Evolutionary conservation across 176 grass and related monocot species (phyloP).

Genomic region (Bothriochloa decipiens): DNA sequence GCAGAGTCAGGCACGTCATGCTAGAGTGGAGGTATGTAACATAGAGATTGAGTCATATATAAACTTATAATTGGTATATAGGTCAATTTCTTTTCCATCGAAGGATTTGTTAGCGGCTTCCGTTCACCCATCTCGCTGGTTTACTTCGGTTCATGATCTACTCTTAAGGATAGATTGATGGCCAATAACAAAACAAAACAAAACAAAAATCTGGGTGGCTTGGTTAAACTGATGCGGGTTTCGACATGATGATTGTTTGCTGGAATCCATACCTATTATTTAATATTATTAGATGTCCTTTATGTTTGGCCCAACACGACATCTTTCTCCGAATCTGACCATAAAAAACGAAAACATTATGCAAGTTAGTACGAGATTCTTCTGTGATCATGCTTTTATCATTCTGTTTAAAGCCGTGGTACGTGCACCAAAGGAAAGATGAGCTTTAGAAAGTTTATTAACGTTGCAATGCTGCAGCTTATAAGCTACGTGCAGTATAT

Average conservation of each 20-base stretch:
- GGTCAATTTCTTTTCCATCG: too few species aligned
- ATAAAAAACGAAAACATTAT: conserved; percentile 10
- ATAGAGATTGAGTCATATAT: too few species aligned
- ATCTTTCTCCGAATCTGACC: background rate
- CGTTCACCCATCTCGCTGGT: too few species aligned
- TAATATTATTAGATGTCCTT: background rate
- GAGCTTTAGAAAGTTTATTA: conserved; percentile 8
- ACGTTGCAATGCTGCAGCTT: background rate
- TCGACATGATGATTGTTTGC: background rate
- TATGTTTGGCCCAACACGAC: conserved; percentile 25
- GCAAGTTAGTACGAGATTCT: conserved; percentile 22
- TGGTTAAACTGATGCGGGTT: background rate
- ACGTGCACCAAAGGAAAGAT: conserved; percentile 40
- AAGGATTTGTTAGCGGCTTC: too few species aligned
- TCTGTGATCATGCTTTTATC: conserved; percentile 11
- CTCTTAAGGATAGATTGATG: background rate
- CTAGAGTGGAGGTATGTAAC: too few species aligned
- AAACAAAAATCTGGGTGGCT: background rate
- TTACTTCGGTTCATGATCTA: too few species aligned
- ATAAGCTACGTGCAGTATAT: background rate
- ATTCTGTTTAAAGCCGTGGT: conserved; percentile 15
- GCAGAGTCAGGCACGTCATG: too few species aligned
- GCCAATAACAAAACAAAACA: background rate
- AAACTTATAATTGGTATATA: too few species aligned
- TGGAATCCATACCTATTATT: background rate